Percentiles rank a stretch among this genome's conserved stretches.
Evolutionary conservation across 192 early-diverging fungal genomes (phyloP).

Genomic region (Mortierella claussenii): DNA sequence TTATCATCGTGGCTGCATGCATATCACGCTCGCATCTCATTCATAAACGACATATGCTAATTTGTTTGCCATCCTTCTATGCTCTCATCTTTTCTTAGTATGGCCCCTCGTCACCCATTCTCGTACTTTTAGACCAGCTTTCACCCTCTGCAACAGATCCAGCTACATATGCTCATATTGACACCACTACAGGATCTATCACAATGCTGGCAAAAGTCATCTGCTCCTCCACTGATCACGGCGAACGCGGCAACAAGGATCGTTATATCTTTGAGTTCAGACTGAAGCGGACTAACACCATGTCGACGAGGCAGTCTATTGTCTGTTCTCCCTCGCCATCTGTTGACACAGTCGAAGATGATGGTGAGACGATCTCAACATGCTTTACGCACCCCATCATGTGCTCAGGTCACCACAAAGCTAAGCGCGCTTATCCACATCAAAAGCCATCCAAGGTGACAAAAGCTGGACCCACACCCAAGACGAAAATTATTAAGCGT

Average conservation of each 20-base stretch:
- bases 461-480: conserved; percentile 35
- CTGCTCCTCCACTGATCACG: conserved; percentile 51
- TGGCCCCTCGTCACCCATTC: conserved; percentile 41
- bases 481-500: conserved; percentile 39
- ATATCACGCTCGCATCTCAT: no score
- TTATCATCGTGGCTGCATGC: no score
- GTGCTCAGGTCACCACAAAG: conserved; percentile 51
- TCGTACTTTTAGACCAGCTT: conserved; percentile 29
- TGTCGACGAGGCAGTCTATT: not conserved
- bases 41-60: no score
- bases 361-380: conserved; percentile 30
- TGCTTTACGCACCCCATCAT: conserved; percentile 42
- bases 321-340: conserved; percentile 1
- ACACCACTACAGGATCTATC: conserved; percentile 40
- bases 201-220: conserved; percentile 49
- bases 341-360: conserved; percentile 18
- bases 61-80: not conserved
- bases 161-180: conserved; percentile 27
- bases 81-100: conserved; percentile 25
- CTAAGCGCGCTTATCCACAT: conserved; percentile 39
- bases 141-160: conserved; percentile 37
- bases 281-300: conserved; percentile 38
- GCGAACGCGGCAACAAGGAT: conserved; percentile 52
- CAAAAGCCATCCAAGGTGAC: conserved; percentile 17
- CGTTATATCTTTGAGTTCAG: conserved; percentile 48